Evolutionary conservation across 2,329 filamentous ascomycete genomes (phyloP).

Genomic region (Penicillium olsonii): DNA sequence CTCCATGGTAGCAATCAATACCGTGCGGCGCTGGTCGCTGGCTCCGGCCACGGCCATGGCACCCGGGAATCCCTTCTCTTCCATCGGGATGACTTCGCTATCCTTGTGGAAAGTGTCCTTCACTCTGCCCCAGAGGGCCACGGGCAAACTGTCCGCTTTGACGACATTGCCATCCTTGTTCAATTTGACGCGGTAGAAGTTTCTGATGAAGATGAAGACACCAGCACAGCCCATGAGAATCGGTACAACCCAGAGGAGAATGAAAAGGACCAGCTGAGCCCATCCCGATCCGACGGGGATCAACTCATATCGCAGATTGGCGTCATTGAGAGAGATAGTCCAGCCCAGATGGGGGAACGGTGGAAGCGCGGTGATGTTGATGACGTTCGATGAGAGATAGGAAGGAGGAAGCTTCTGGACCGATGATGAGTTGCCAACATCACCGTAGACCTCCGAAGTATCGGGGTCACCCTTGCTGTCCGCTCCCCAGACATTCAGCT

Average conservation of each 20-base stretch:
- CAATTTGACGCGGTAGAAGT: conserved; percentile 67
- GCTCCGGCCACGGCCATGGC: background rate
- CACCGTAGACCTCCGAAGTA: conserved; percentile 59
- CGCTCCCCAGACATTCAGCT: conserved; percentile 68
- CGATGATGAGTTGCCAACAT: conserved; percentile 60
- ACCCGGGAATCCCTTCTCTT: background rate
- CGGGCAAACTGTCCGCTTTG: conserved; percentile 44
- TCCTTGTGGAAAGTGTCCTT: conserved; percentile 31
- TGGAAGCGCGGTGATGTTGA: conserved; percentile 61
- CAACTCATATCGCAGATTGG: conserved; percentile 53
- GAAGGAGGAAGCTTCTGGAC: conserved; percentile 64
- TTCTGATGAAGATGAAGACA: conserved; percentile 60
- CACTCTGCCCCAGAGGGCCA: conserved; percentile 39
- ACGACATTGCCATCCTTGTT: conserved; percentile 59
- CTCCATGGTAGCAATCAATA: conserved; percentile 70
- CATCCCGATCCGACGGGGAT: conserved; percentile 55
- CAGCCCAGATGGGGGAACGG: conserved; percentile 58
- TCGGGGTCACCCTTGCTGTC: conserved; percentile 64
- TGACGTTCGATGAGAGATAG: conserved; percentile 55
- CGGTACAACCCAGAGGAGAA: conserved; percentile 58
- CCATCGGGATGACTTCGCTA: background rate
- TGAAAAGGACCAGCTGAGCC: conserved; percentile 55
- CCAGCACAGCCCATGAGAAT: conserved; percentile 51
- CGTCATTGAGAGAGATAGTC: conserved; percentile 58
- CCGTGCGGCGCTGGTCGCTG: conserved; percentile 47